Conservation (phyloP, 2,329 filamentous ascomycete species). For the Curvularia eragrostidis region DNA sequence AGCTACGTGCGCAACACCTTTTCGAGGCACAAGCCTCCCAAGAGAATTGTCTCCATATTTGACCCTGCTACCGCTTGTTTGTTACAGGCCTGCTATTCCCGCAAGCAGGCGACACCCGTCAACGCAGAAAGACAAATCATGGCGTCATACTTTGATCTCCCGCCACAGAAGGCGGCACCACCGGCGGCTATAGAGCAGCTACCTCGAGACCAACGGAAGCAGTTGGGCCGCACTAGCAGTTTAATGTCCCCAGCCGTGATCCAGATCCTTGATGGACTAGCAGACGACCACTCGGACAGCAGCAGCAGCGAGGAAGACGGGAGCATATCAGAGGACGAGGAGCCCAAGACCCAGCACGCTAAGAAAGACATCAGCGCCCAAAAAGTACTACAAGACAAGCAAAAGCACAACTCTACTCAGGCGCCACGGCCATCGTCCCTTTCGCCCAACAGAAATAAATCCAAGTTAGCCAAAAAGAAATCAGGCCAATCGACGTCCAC, state of each 20-base stretch:
- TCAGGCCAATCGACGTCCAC: constrained; percentile 18
- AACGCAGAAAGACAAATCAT: constrained; percentile 22
- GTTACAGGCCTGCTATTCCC: constrained; percentile 1
- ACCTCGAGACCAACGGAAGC: constrained; percentile 24
- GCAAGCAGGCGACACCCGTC: not conserved
- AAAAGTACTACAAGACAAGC: constrained; percentile 17
- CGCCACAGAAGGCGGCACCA: constrained; percentile 26
- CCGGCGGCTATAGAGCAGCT: constrained; percentile 20
- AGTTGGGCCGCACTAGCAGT: constrained; percentile 25
- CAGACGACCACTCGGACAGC: constrained; percentile 37
- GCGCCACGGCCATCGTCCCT: constrained; percentile 16
- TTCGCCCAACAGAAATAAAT: constrained; percentile 21
- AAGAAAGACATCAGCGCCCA: constrained; percentile 17
- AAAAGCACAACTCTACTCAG: constrained; percentile 10
- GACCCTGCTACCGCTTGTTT: constrained; percentile 14
- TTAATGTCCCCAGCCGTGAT: constrained; percentile 42
- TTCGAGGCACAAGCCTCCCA: constrained; percentile 15
- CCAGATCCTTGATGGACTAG: constrained; percentile 39
- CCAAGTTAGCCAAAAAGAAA: constrained; percentile 18
- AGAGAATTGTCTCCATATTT: constrained; percentile 18
- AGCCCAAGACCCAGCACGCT: constrained; percentile 9
- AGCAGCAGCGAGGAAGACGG: constrained; percentile 31
- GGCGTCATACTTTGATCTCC: constrained; percentile 48
- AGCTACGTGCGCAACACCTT: constrained; percentile 5
- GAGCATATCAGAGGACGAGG: constrained; percentile 23